Evolutionary conservation across 208 protist genomes (phyloP), one percentile per base, ranked within the genome.

Genomic region (Trichomonas gallinae): DNA sequence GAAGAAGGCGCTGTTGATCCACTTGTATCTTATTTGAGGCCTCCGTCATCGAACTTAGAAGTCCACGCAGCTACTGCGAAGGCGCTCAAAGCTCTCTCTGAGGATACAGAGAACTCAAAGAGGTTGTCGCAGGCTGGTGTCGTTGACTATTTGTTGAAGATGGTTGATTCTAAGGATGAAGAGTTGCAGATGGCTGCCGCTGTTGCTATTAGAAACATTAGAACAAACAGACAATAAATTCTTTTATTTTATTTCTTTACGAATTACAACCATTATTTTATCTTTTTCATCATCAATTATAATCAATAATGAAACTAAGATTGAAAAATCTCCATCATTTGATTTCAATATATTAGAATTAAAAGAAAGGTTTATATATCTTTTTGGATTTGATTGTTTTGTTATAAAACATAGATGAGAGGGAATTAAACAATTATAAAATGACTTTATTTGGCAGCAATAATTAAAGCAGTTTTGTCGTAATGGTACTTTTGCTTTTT

Each of bases 1-100:
- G 87, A 93, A 51, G 87, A 93, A 93, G 87, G 87, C 15, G 87
- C 87, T 38, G 87, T 93, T 58, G 87, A 93, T 51, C 87, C 87
- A 51, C 31, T 93, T 17, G 87, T 93, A 9, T 93, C 87, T 38
- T 93, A 93, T 36, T 58, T 93, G 34, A 93, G 87, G 31, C 87
- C 87, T 38, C 87, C 87, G 15, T 93, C 87, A 93, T 38, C 13
- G 0, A 93, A 93, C 45, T 1, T 26, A 38, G 87, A 93, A 51
- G 87, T 93, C 34, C 87, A 93, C 45, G 87, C 87, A 26, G 40
- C 87, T 13, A 93, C 87, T 58, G 87, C 87, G 3, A 93, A 93
- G 31, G 87, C 87, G 34, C n/a, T 93, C 8, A 93, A 93, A 15
- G 87, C 87, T 31, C 45, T 93, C 8, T 48, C 40, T 23, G 87